Base-by-base conservation (phyloP, 257 asterid genomes). In the Coffea eugenioides region DNA sequence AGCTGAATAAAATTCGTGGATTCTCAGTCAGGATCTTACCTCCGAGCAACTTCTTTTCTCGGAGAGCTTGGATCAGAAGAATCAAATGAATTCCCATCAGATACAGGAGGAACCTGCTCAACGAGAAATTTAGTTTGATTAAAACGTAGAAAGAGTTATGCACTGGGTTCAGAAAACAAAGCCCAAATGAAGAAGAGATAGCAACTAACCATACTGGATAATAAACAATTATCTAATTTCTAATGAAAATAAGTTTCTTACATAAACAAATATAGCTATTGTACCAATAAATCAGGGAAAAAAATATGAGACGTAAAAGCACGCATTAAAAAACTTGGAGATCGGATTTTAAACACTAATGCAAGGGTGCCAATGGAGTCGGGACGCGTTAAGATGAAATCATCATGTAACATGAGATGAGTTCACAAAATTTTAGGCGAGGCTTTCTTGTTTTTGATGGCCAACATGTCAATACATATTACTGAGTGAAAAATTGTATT, bases 91-190 rank as follows among this genome's bases (percentile, higher is more conserved):
- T 76, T 88, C 75, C 89, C 94, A 74, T 91, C 97, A 84, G 81
- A 54, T 43, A 77, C 75, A 51, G 97, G 94, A 56, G 90, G 87
- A 83, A 91, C 98, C 98, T 94, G 91, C 56, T 76, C 65, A 82
- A 56, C 11, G 18, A 12, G 12, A 39, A 78, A 70, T 52, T 71
- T 77, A 74, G 3, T 10, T 27, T 2, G n/a, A 62, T 64, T n/a
- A 43, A 54, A 54, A 64, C 39, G 39, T 25, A 57, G n/a, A 25
- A 16, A 65, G n/a, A 14, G 61, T 51, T 46, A 68, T 15, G 67
- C 27, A 46, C 15, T 31, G 20, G 57, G 6, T 39, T 27, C 49
- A 23, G 23, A 69, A 31, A 5, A 10, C 18, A 49, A 69, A 66
- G 80, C 71, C 45, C 54, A 66, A 46, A 8, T 52, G 49, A 73